Percentiles rank a stretch among this genome's conserved stretches.
phyloP scores from a whole-genome alignment of 2,329 filamentous ascomycete species.

The Aaosphaeria pasadenensis region DNA sequence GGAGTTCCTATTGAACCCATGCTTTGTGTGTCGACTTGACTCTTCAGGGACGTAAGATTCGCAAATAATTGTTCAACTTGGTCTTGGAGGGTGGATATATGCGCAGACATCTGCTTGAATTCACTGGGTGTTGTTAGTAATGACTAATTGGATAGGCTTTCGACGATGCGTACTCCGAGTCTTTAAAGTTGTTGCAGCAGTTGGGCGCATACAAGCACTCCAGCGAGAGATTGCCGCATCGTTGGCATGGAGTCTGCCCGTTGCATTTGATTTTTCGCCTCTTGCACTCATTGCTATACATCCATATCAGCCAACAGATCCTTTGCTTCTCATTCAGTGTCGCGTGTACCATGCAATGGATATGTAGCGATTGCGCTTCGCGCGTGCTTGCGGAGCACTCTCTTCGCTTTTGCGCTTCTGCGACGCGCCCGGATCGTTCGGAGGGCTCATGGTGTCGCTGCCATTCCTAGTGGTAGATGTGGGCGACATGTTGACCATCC shows the following conservation, averaged over 20 bases:
- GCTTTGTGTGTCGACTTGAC: slow-evolving; percentile 39
- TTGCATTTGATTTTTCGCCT: slow-evolving; percentile 68
- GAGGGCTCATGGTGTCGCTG: slow-evolving; percentile 33
- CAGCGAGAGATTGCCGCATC: slow-evolving; percentile 62
- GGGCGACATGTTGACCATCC: slow-evolving; percentile 1
- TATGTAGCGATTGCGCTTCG: slow-evolving; percentile 66
- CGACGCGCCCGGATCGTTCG: slow-evolving; percentile 17
- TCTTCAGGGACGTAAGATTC: slow-evolving; percentile 66
- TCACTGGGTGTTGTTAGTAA: slow-evolving; percentile 48
- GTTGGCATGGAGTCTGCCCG: slow-evolving; percentile 62
- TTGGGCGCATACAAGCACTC: slow-evolving; percentile 66
- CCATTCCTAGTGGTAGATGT: slow-evolving; percentile 23
- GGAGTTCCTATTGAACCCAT: slow-evolving; percentile 28
- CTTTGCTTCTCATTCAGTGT: neutral
- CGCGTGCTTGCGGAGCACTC: slow-evolving; percentile 46
- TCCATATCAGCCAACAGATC: slow-evolving; percentile 7
- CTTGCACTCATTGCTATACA: slow-evolving; percentile 61
- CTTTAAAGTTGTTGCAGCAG: slow-evolving; percentile 80
- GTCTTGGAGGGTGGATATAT: slow-evolving; percentile 73
- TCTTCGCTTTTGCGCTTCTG: slow-evolving; percentile 47
- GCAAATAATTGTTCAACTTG: slow-evolving; percentile 77
- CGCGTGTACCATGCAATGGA: slow-evolving; percentile 60
- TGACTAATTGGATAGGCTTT: slow-evolving; percentile 5
- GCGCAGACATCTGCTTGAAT: slow-evolving; percentile 75
- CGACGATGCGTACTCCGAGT: slow-evolving; percentile 62